Percentiles rank a stretch among this genome's conserved stretches.
These are phyloP conservation scores for Daedaleopsis sinensis DNA, from an alignment of 768 basidiomycete species.

Conservation along the genomic window DNA sequence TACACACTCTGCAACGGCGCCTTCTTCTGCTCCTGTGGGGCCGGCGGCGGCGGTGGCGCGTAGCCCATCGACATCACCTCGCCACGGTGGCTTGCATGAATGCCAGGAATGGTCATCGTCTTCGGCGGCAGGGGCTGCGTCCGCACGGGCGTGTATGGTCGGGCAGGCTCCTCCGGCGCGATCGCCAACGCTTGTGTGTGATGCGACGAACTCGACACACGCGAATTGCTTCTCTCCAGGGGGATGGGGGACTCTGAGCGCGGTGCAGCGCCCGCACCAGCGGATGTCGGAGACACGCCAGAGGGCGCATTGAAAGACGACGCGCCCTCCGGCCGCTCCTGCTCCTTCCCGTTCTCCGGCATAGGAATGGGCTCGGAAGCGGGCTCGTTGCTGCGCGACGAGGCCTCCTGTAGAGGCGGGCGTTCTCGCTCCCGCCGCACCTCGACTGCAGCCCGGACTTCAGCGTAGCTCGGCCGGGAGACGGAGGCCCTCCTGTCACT, in stretches of 20 bases:
- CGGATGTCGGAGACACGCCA: background rate
- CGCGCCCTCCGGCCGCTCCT: slow-evolving; percentile 17
- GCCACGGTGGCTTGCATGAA: slow-evolving; percentile 82
- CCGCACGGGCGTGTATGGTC: slow-evolving; percentile 55
- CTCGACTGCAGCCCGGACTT: slow-evolving; percentile 75
- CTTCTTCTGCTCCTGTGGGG: slow-evolving; percentile 44
- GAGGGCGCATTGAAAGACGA: slow-evolving; percentile 8
- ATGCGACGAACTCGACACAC: slow-evolving; percentile 19
- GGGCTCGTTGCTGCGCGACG: slow-evolving; percentile 12
- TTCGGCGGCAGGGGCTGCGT: slow-evolving; percentile 75
- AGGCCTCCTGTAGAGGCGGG: slow-evolving; percentile 22
- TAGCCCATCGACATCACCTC: slow-evolving; percentile 88
- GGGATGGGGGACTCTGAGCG: slow-evolving; percentile 30
- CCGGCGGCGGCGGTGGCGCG: slow-evolving; percentile 47
- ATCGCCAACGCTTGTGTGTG: slow-evolving; percentile 19
- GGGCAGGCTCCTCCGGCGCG: slow-evolving; percentile 34
- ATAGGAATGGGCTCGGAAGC: slow-evolving; percentile 39
- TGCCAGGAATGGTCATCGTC: slow-evolving; percentile 87
- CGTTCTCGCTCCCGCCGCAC: slow-evolving; percentile 59
- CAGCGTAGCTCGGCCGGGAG: slow-evolving; percentile 65
- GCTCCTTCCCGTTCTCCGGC: slow-evolving; percentile 30
- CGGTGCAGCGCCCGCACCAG: background rate
- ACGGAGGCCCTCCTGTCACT: slow-evolving; percentile 20
- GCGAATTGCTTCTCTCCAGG: slow-evolving; percentile 38
- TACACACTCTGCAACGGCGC: slow-evolving; percentile 71